Evolutionary conservation across 2,329 filamentous ascomycete genomes (phyloP), one percentile per base, ranked within the genome.

Genomic region (Peltaster fructicola): DNA sequence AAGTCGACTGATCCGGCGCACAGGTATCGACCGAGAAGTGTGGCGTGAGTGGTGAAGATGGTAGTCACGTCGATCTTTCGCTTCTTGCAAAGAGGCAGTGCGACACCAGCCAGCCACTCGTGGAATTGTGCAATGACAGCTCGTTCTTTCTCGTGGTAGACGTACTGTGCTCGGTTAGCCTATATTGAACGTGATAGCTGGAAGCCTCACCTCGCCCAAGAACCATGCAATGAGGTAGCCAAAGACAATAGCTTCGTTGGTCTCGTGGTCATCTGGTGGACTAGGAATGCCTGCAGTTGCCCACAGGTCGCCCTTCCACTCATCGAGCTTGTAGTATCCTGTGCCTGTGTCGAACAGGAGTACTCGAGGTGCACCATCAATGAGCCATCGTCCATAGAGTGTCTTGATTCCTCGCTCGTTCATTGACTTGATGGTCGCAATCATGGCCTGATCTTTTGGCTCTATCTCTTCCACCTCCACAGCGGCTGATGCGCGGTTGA

Each of bases 221-320:
- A 95, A 95, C 88, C 88, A 98, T 15, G 88, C 84, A 21, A 95
- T 81, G 30, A 98, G 58, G 48, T 98, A 98, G 25, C 88, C 88
- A 57, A 95, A 95, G 20, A 95, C 80, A 47, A 95, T 88, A 19
- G 88, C 77, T 54, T 95, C 88, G 48, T 93, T 95, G 27, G 88
- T 93, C 61, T 98, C 88, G 25, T 84, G 74, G 45, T 98, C 88
- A 35, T 72, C 72, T 6, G 79, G 74, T 7, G 88, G 88, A 8
- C 82, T 81, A n/a, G 88, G 88, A 41, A 98, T 95, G 37, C 81
- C 78, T 14, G 85, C 77, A 7, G 73, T 70, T 40, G 84, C 80
- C 88, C 88, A 98, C 31, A 98, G 61, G 52, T 98, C 88, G 17
- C 75, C 66, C 56, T 95, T 95, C 88, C 88, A 98, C 57, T 98